Evolutionary conservation across 1,139 yeast species (phyloP).

Genomic region (Blastobotrys malaysiensis): DNA sequence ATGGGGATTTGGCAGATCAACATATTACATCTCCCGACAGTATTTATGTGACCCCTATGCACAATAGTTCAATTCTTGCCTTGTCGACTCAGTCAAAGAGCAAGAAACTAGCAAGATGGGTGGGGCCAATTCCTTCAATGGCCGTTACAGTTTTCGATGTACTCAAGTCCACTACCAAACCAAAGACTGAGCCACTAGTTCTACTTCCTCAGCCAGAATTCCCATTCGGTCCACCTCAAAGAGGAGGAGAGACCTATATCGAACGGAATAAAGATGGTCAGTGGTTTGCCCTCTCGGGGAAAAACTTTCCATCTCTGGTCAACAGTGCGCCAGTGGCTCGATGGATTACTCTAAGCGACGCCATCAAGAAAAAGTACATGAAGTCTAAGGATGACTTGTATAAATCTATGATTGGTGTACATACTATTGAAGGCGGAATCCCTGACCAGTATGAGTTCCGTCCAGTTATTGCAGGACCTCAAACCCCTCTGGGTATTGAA

Average conservation of each 20-base stretch:
- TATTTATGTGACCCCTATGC: conserved; percentile 76
- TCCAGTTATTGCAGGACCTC: conserved; percentile 9
- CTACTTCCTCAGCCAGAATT: conserved; percentile 36
- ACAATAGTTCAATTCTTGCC: conserved; percentile 52
- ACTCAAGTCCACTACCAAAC: conserved; percentile 29
- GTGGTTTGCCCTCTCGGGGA: conserved; percentile 85
- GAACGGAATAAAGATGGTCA: conserved; percentile 61
- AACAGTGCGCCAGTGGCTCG: conserved; percentile 60
- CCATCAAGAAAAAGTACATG: conserved; percentile 4
- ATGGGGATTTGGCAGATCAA: conserved; percentile 53
- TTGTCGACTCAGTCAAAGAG: conserved; percentile 58
- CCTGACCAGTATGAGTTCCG: conserved; percentile 2
- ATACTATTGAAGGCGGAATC: conserved; percentile 24
- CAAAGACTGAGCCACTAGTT: conserved; percentile 27
- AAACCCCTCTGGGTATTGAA: conserved; percentile 15
- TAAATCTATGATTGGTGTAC: conserved; percentile 32
- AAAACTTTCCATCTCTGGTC: conserved; percentile 72
- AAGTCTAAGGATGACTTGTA: conserved; percentile 15
- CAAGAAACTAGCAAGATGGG: conserved; percentile 71
- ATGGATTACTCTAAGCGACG: conserved; percentile 27
- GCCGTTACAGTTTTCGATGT: conserved; percentile 74
- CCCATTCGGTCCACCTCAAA: conserved; percentile 10
- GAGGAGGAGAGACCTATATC: conserved; percentile 48
- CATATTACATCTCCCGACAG: conserved; percentile 48
- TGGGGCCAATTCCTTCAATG: conserved; percentile 51